These are phyloP conservation scores for Actinidia arguta DNA, from an alignment of 179 eudicot genomes.

Conservation along the genomic window DNA sequence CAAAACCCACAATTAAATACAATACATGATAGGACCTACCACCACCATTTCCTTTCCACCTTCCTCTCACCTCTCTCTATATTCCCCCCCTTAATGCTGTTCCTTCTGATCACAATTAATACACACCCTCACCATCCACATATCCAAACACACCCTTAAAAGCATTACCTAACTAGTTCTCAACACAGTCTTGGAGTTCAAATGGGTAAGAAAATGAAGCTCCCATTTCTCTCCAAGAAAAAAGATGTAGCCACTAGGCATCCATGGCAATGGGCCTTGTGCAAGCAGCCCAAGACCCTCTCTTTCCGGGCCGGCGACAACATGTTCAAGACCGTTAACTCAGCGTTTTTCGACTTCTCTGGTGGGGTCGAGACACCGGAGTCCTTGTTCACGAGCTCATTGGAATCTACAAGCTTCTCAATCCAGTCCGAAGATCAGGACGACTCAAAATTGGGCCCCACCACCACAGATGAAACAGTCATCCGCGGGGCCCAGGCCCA, in stretches of 20 bases:
- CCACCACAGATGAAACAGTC: constrained; percentile 52
- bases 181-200: neutral
- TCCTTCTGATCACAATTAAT: constrained; percentile 23
- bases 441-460: constrained; percentile 25
- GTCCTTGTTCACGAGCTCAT: constrained; percentile 68
- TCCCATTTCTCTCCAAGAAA: constrained; percentile 43
- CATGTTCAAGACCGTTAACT: constrained; percentile 70
- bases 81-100: constrained; percentile 8
- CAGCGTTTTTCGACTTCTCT: constrained; percentile 51
- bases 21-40: constrained; percentile 43
- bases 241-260: constrained; percentile 17
- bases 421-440: constrained; percentile 30
- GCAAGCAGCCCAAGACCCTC: constrained; percentile 47
- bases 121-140: neutral
- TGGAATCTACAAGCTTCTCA: constrained; percentile 46
- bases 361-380: constrained; percentile 49
- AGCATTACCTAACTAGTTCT: neutral
- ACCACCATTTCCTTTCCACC: constrained; percentile 46
- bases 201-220: constrained; percentile 42
- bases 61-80: constrained; percentile 19
- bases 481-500: constrained; percentile 46
- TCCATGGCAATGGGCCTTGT: constrained; percentile 47
- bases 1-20: constrained; percentile 20
- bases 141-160: neutral
- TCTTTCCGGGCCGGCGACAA: constrained; percentile 47